phyloP scores from a whole-genome alignment of 192 early-diverging fungal genomes.

The Coemansia sp. region DNA sequence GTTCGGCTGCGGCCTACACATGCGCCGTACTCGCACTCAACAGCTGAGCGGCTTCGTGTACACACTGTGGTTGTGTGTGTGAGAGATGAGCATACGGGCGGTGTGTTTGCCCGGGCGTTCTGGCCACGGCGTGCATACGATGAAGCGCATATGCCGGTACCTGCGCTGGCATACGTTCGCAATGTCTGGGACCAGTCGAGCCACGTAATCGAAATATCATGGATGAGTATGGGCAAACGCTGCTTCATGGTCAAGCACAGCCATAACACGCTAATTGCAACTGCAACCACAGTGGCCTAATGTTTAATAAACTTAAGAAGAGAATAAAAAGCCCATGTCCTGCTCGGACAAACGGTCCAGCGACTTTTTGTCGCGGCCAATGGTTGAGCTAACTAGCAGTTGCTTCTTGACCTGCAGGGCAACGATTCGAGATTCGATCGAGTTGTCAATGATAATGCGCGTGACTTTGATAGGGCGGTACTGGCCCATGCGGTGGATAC shows the following conservation, averaged over 20 bases:
- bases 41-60: conserved; percentile 6
- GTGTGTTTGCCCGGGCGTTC: conserved; percentile 23
- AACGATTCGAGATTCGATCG: conserved; percentile 87
- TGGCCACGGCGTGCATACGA: conserved; percentile 5
- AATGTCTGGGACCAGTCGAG: conserved; percentile 7
- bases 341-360: conserved; percentile 70
- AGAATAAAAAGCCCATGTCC: conserved; percentile 84
- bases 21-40: not conserved
- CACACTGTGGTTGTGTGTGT: conserved; percentile 29
- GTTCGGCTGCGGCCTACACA: not conserved
- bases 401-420: conserved; percentile 94
- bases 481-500: conserved; percentile 92
- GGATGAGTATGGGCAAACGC: not conserved
- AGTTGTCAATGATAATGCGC: conserved; percentile 88
- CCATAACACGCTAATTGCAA: not conserved
- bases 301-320: conserved; percentile 30
- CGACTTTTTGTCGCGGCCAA: conserved; percentile 78
- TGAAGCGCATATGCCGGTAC: conserved; percentile 14
- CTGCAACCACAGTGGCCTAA: not conserved
- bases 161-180: conserved; percentile 12
- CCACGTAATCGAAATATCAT: conserved; percentile 19
- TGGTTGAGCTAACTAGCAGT: conserved; percentile 81
- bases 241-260: conserved; percentile 19
- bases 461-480: conserved; percentile 87
- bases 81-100: conserved; percentile 15